Base-by-base conservation (phyloP, 495 filamentous ascomycete genomes). In the Penicillium chermesinum region DNA sequence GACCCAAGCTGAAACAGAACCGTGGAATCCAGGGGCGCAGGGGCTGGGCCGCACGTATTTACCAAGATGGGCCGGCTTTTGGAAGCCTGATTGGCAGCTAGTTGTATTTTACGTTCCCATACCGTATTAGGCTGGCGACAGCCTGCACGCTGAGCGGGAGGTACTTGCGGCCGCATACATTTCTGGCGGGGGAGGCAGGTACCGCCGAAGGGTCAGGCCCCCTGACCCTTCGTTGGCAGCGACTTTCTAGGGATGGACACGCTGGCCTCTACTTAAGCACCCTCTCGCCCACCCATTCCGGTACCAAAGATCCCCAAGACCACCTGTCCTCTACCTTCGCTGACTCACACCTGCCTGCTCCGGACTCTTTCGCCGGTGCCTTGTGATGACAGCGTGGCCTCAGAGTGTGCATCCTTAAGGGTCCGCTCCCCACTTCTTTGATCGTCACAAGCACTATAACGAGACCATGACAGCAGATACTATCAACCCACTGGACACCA, bases 211-310 rank as follows among this genome's bases (percentile, higher is more conserved):
- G 13, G 20, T 43, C 22, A 27, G n/a, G 27, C 34, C 27, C 37
- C 27, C 27, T 21, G 18, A 13, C 13, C 12, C 9, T 17, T 14
- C 35, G 16, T 19, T 36, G 20, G 15, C 8, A 22, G 40, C 30
- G 27, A 40, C 18, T 44, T 21, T 14, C 21, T 20, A 44, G 30
- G 42, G 30, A 44, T 19, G 34, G 71, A 66, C 71, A 72, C 67
- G 66, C 62, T 72, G 68, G 68, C 71, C 68, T 74, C 65, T 72
- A 65, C 68, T 68, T 65, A 63, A 67, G 57, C 50, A 1, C 1
- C 61, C 22, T 33, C 55, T 58, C 48, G 12, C 49, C 47, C 57
- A 25, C 60, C n/a, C n/a, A n/a, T n/a, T n/a, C n/a, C 46, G 49
- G 30, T 18, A 39, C 21, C 15, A 13, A 21, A 39, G 22, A 33